Base-by-base conservation (phyloP, 257 asterid species). In the Leonotis leonurus region DNA sequence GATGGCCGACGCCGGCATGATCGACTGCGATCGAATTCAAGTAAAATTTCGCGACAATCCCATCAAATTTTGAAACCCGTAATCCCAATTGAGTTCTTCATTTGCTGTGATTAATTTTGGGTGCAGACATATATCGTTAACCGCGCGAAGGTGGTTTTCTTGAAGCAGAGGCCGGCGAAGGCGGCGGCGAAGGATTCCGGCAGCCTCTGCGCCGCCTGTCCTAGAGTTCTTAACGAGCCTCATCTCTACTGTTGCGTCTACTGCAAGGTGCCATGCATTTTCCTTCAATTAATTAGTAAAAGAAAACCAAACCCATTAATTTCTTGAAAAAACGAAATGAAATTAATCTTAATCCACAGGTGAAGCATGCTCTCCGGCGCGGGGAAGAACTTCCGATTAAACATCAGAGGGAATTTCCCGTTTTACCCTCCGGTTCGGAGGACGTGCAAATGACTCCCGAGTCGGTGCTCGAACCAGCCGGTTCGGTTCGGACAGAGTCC, bases 21-120 rank as follows among this genome's bases (percentile, higher is more conserved):
- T 91, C 64, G 87, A 91, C 46, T 86, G 95, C 70, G 70, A 78
- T 45, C 76, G 50, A 62, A 83, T 91, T 64, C 98, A 91, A 57
- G 98, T 91, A 58, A 79, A 7, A n/a, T 37, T 8, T 24, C 7
- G 9, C 22, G 35, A n/a, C n/a, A 41, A 30, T 60, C 44, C 39
- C 39, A 10, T 33, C 39, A 6, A 10, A 33, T 3, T 0, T 33
- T 33, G 1, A 33, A 33, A 6, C 9, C 9, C 13, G 9, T 6
- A 33, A 30, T 30, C n/a, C n/a, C n/a, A n/a, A n/a, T n/a, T n/a
- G n/a, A n/a, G n/a, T n/a, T n/a, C n/a, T n/a, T n/a, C 6, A 6
- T 33, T 5, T 33, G 13, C 1, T 33, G 7, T 33, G 39, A 33
- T 33, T 3, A n/a, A n/a, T n/a, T n/a, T n/a, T n/a, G n/a, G n/a